Conservation (phyloP, 805 yeast genomes). For the Zygotorulaspora florentina region DNA sequence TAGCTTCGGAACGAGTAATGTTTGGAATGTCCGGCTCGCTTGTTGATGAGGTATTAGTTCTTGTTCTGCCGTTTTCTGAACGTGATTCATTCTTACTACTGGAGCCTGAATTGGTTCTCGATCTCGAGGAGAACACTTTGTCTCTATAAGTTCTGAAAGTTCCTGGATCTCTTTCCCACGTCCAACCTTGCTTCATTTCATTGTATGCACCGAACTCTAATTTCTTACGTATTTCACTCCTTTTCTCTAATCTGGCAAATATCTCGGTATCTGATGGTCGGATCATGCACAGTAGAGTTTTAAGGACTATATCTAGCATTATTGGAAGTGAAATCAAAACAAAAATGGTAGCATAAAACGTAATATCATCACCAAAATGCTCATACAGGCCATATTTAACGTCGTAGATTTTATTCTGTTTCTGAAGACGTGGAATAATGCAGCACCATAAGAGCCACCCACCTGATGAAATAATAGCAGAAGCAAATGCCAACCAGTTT, state of each 20-base stretch:
- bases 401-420: slow-evolving; percentile 52
- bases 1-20: slow-evolving; percentile 1
- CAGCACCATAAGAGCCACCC: slow-evolving; percentile 89
- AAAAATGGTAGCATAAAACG: slow-evolving; percentile 81
- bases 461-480: slow-evolving; percentile 64
- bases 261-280: slow-evolving; percentile 71
- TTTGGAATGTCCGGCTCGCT: slow-evolving; percentile 6
- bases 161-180: slow-evolving; percentile 49
- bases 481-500: slow-evolving; percentile 61
- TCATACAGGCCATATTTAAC: slow-evolving; percentile 64
- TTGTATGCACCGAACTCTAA: slow-evolving; percentile 69
- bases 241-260: slow-evolving; percentile 74
- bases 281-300: slow-evolving; percentile 51
- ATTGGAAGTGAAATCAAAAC: slow-evolving; percentile 55
- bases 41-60: slow-evolving; percentile 7
- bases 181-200: slow-evolving; percentile 79
- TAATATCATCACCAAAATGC: slow-evolving; percentile 72
- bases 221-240: slow-evolving; percentile 55
- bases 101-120: slow-evolving; percentile 10
- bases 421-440: slow-evolving; percentile 66
- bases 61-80: slow-evolving; percentile 1
- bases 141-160: slow-evolving; percentile 29
- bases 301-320: slow-evolving; percentile 60
- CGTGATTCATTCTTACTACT: slow-evolving; percentile 13
- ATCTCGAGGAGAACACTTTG: slow-evolving; percentile 15